Evolutionary conservation across 2,329 filamentous ascomycete genomes (phyloP).

Genomic region (Ceratocystis variospora): DNA sequence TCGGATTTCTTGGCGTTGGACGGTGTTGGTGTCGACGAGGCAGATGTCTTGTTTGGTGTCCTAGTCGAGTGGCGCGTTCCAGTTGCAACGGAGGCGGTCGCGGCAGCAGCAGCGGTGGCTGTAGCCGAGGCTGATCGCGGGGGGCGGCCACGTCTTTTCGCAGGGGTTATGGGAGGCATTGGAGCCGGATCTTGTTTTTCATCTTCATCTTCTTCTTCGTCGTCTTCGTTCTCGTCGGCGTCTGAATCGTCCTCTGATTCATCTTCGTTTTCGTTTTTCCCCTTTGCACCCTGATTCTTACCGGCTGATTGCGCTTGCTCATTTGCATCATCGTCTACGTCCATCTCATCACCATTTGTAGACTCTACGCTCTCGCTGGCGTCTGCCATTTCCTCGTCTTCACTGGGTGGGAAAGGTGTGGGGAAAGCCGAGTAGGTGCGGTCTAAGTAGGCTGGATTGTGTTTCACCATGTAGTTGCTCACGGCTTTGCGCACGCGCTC

Average conservation of each 20-base stretch:
- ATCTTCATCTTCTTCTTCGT: slow-evolving; percentile 25
- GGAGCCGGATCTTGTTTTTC: slow-evolving; percentile 16
- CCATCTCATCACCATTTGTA: slow-evolving; percentile 4
- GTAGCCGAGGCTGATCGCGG: slow-evolving; percentile 9
- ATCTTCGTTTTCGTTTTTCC: slow-evolving; percentile 25
- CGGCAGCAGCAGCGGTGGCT: not conserved
- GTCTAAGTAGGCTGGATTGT: slow-evolving; percentile 67
- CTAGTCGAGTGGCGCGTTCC: slow-evolving; percentile 15
- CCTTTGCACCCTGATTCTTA: slow-evolving; percentile 15
- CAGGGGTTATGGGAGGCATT: slow-evolving; percentile 6
- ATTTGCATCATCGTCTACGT: slow-evolving; percentile 22
- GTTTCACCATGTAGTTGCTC: slow-evolving; percentile 75
- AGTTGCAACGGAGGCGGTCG: not conserved
- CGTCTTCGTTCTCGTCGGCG: slow-evolving; percentile 24
- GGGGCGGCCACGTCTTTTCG: slow-evolving; percentile 16
- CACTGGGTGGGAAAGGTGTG: slow-evolving; percentile 54
- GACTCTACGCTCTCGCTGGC: slow-evolving; percentile 24
- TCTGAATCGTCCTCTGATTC: slow-evolving; percentile 25
- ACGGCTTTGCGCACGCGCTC: slow-evolving; percentile 76
- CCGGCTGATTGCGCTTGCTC: slow-evolving; percentile 3
- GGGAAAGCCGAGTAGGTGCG: slow-evolving; percentile 55
- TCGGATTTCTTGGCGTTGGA: slow-evolving; percentile 25
- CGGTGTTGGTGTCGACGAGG: slow-evolving; percentile 10
- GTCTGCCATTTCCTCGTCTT: slow-evolving; percentile 27
- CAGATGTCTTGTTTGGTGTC: slow-evolving; percentile 11